phyloP scores from a whole-genome alignment of 768 basidiomycete genomes.

The Termitomyces eurrhizus region DNA sequence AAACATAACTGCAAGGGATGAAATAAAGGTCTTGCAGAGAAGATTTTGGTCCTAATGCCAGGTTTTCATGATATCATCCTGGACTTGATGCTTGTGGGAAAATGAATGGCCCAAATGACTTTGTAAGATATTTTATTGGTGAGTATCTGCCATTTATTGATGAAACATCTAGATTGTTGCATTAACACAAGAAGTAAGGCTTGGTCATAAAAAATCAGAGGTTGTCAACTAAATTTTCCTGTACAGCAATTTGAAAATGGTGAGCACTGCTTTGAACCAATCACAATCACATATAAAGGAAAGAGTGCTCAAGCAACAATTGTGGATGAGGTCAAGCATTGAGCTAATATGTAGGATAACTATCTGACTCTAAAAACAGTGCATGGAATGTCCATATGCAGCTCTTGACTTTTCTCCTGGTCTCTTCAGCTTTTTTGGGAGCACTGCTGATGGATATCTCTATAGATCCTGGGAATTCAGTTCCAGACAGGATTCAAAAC shows the following conservation, averaged over 20 bases:
- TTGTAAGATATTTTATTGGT: background rate
- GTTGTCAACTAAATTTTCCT: background rate
- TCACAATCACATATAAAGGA: slow-evolving; percentile 51
- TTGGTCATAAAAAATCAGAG: background rate
- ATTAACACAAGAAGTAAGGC: background rate
- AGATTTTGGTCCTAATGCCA: background rate
- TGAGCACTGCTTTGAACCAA: slow-evolving; percentile 43
- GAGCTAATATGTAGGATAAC: too few relatives aligned
- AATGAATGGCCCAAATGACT: background rate
- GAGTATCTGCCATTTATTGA: background rate
- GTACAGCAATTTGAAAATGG: background rate
- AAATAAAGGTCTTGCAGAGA: background rate
- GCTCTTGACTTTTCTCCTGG: slow-evolving; percentile 50
- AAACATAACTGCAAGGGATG: background rate
- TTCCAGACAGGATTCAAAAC: slow-evolving; percentile 10
- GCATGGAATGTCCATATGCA: slow-evolving; percentile 46
- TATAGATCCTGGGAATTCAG: slow-evolving; percentile 42
- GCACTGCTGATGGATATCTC: slow-evolving; percentile 34
- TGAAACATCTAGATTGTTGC: background rate
- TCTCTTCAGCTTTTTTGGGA: slow-evolving; percentile 46
- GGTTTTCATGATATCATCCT: background rate
- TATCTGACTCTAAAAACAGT: slow-evolving; percentile 26
- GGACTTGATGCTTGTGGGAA: background rate
- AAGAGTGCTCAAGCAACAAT: slow-evolving; percentile 38
- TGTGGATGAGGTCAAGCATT: slow-evolving; percentile 41